A percentile compares a stretch with the other conserved stretches of the same genome.
phyloP scores from a whole-genome alignment of 495 filamentous ascomycete genomes.

The Trypethelium eluteriae region DNA sequence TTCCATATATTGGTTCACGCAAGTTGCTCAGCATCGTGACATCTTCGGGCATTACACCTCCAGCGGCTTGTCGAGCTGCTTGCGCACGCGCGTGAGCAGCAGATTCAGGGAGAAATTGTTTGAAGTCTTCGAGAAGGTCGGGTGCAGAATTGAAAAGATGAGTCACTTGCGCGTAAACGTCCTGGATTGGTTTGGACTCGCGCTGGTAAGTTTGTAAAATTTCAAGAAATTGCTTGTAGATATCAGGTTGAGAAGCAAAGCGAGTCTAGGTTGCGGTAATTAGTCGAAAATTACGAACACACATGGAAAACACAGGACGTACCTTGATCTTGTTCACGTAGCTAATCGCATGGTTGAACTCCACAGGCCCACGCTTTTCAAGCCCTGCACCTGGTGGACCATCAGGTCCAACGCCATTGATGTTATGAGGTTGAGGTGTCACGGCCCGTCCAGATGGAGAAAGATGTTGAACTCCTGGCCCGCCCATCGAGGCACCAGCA shows the following conservation, averaged over 20 bases:
- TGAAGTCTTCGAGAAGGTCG: slow-evolving; percentile 97
- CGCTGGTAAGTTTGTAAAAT: slow-evolving; percentile 98
- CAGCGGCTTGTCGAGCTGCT: slow-evolving; percentile 53
- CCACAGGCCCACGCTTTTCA: slow-evolving; percentile 87
- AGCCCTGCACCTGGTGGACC: slow-evolving; percentile 49
- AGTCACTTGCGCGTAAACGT: slow-evolving; percentile 97
- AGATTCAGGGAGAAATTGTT: slow-evolving; percentile 96
- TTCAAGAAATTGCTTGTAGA: slow-evolving; percentile 98
- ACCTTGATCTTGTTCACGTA: slow-evolving; percentile 99
- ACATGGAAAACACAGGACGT: slow-evolving; percentile 22
- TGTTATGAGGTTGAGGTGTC: neutral
- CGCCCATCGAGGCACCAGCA: slow-evolving; percentile 37
- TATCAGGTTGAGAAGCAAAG: slow-evolving; percentile 88
- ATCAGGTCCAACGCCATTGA: slow-evolving; percentile 40
- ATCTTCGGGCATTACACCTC: slow-evolving; percentile 43
- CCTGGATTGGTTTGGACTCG: slow-evolving; percentile 95
- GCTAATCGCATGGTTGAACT: slow-evolving; percentile 99
- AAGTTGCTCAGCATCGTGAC: slow-evolving; percentile 54
- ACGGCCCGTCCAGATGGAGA: slow-evolving; percentile 29
- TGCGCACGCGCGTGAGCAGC: slow-evolving; percentile 78
- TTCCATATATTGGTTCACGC: slow-evolving; percentile 44
- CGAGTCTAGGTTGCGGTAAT: slow-evolving; percentile 57
- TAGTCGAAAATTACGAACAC: slow-evolving; percentile 16
- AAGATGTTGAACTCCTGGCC: slow-evolving; percentile 14
- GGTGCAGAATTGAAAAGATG: slow-evolving; percentile 85